Evolutionary conservation across 768 basidiomycete genomes (phyloP).

Genomic region (Collybiopsis confluens): DNA sequence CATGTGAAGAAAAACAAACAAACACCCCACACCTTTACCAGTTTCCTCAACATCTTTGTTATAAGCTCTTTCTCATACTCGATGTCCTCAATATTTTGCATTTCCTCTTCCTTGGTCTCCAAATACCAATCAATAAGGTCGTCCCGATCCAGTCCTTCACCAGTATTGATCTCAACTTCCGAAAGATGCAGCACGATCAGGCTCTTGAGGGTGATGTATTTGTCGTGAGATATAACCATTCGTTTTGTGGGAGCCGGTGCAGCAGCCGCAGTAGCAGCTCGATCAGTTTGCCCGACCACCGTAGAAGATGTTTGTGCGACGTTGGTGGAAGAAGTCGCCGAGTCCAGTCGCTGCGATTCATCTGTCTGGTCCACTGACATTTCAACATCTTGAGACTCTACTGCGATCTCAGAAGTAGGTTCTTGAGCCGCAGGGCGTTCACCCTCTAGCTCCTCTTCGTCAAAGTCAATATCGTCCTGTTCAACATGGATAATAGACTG

Average conservation of each 20-base stretch:
- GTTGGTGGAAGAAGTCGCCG: constrained; percentile 27
- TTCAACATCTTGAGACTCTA: constrained; percentile 56
- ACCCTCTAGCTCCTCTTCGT: constrained; percentile 77
- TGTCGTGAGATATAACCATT: constrained; percentile 94
- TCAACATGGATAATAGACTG: constrained; percentile 99
- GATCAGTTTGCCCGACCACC: constrained; percentile 25
- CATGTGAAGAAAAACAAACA: not conserved
- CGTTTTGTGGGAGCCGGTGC: constrained; percentile 49
- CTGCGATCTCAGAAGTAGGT: constrained; percentile 31
- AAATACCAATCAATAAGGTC: constrained; percentile 97
- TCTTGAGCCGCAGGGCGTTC: constrained; percentile 33
- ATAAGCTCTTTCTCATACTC: constrained; percentile 91
- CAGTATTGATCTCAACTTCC: constrained; percentile 70
- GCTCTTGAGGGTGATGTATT: constrained; percentile 86
- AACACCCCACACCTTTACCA: constrained; percentile 72
- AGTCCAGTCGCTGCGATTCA: constrained; percentile 52
- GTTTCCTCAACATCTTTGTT: constrained; percentile 80
- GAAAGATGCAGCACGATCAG: constrained; percentile 81
- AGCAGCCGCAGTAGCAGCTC: constrained; percentile 31
- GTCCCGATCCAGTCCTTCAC: constrained; percentile 78
- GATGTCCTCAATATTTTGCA: constrained; percentile 80
- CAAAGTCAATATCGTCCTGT: constrained; percentile 97
- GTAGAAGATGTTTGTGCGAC: constrained; percentile 27
- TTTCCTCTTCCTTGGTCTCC: constrained; percentile 79
- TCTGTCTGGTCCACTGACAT: constrained; percentile 53